These are phyloP conservation scores for Hyaloscypha hepaticicola DNA, from an alignment of 495 filamentous ascomycete species.

Conservation along the genomic window DNA sequence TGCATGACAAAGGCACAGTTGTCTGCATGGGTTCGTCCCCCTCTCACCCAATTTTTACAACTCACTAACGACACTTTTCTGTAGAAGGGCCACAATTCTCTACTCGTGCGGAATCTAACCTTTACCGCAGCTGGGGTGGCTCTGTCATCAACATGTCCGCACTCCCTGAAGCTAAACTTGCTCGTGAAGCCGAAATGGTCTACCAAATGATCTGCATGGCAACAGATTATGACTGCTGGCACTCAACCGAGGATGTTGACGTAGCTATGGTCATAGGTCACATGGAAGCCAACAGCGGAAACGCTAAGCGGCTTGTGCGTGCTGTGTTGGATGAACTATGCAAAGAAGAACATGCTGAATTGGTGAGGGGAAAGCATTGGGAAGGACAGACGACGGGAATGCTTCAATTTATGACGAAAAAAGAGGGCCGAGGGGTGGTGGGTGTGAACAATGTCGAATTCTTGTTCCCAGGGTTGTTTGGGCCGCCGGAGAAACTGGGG, in stretches of 20 bases:
- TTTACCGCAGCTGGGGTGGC: conserved; percentile 92
- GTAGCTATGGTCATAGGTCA: conserved; percentile 97
- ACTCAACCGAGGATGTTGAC: conserved; percentile 70
- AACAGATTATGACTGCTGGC: conserved; percentile 99
- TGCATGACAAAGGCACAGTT: conserved; percentile 77
- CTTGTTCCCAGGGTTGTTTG: conserved; percentile 67
- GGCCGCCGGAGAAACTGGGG: not conserved
- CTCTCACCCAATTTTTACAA: not conserved
- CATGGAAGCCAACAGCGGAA: conserved; percentile 88
- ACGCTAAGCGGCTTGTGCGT: conserved; percentile 80
- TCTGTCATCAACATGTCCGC: conserved; percentile 96
- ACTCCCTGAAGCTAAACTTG: conserved; percentile 95
- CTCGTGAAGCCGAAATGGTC: conserved; percentile 90
- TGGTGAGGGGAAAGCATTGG: conserved; percentile 78
- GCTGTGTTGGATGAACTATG: conserved; percentile 84
- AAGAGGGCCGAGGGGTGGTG: conserved; percentile 59
- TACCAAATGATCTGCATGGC: conserved; percentile 99
- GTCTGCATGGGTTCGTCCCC: conserved; percentile 81
- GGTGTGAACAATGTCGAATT: conserved; percentile 69
- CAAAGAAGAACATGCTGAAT: conserved; percentile 68
- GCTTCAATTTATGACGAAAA: conserved; percentile 72
- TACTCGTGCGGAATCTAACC: conserved; percentile 90
- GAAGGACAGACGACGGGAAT: conserved; percentile 60
- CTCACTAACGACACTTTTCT: not conserved
- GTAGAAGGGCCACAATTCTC: conserved; percentile 92